These are phyloP conservation scores for Wallacemonas sp. DNA, from an alignment of 208 protist genomes.

Conservation along the genomic window DNA sequence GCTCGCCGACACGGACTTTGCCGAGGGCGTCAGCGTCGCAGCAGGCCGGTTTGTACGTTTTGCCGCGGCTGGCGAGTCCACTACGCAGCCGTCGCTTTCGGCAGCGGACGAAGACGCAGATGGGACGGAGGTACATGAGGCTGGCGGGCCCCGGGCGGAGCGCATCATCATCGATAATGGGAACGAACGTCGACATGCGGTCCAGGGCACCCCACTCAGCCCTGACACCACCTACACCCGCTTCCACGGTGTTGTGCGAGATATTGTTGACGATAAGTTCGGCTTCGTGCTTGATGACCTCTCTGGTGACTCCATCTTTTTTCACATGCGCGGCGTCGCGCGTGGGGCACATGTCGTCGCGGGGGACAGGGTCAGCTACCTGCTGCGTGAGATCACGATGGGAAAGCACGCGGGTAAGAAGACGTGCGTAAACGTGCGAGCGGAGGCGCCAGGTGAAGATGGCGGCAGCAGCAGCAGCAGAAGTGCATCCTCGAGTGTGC, in stretches of 20 bases:
- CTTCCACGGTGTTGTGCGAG: slow-evolving; percentile 55
- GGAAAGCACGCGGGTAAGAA: slow-evolving; percentile 75
- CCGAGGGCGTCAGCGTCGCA: slow-evolving; percentile 20
- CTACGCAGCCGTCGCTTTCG: background rate
- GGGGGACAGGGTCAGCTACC: slow-evolving; percentile 64
- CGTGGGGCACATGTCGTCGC: background rate
- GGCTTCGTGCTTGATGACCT: slow-evolving; percentile 72
- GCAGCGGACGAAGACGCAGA: background rate
- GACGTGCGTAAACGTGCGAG: slow-evolving; percentile 55
- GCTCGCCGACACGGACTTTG: slow-evolving; percentile 55
- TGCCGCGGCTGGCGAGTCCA: slow-evolving; percentile 1
- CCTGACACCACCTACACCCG: slow-evolving; percentile 21
- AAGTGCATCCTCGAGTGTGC: no score
- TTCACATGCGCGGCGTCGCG: slow-evolving; percentile 53
- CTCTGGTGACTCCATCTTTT: slow-evolving; percentile 77
- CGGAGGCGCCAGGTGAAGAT: no score
- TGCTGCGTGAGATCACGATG: slow-evolving; percentile 45
- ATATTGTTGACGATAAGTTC: slow-evolving; percentile 41
- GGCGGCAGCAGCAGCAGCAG: no score
- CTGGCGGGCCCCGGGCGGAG: slow-evolving; percentile 19
- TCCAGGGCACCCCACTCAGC: no score
- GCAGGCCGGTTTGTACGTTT: slow-evolving; percentile 70
- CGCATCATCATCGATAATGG: slow-evolving; percentile 57
- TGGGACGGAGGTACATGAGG: background rate
- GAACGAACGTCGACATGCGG: slow-evolving; percentile 30